These are phyloP conservation scores for Aspergillus sp. DNA, from an alignment of 2,329 filamentous ascomycete genomes.

Conservation along the genomic window DNA sequence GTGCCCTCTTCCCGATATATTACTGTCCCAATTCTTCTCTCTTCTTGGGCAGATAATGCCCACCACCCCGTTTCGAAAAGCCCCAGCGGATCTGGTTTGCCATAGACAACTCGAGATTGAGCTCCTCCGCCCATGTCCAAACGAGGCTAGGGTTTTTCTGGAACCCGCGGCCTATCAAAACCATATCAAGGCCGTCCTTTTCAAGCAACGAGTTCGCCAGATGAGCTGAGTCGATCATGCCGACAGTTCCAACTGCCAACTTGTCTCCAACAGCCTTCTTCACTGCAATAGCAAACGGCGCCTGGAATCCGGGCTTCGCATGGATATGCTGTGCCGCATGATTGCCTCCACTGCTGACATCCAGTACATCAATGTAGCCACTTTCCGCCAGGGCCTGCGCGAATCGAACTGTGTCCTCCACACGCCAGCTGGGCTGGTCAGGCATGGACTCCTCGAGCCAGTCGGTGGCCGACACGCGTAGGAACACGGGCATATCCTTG, in stretches of 20 bases:
- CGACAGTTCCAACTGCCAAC: constrained; percentile 71
- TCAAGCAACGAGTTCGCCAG: constrained; percentile 63
- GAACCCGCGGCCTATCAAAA: constrained; percentile 71
- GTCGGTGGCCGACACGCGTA: constrained; percentile 69
- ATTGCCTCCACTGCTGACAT: constrained; percentile 59
- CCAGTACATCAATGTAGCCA: constrained; percentile 73
- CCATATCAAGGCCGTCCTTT: constrained; percentile 59
- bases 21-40: background rate
- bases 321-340: constrained; percentile 32
- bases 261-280: constrained; percentile 68
- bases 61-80: constrained; percentile 32
- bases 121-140: constrained; percentile 67
- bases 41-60: constrained; percentile 12
- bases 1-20: too few species aligned
- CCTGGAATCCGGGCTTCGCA: constrained; percentile 65
- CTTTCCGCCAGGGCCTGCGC: constrained; percentile 64
- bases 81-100: constrained; percentile 67
- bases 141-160: constrained; percentile 79
- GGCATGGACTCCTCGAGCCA: constrained; percentile 65
- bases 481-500: constrained; percentile 65
- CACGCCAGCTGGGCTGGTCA: constrained; percentile 62
- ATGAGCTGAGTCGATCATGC: constrained; percentile 66
- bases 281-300: constrained; percentile 67
- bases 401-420: constrained; percentile 63
- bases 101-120: constrained; percentile 69